Evolutionary conservation across 352 stramenopile genomes (phyloP).

Genomic region (Globisporangium megalacanthum): DNA sequence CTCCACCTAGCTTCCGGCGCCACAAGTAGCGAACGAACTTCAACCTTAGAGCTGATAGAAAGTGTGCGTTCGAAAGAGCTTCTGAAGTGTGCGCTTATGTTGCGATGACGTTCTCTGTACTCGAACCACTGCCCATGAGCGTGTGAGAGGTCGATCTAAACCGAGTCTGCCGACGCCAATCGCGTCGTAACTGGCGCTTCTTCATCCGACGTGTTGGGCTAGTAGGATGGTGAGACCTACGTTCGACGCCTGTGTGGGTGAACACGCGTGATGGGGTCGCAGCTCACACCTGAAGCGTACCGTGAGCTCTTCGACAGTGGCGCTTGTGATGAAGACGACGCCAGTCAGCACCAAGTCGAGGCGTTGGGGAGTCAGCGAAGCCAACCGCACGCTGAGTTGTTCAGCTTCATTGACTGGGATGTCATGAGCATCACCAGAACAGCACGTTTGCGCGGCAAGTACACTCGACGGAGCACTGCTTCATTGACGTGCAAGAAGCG

Average conservation of each 20-base stretch:
- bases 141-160: too few species aligned
- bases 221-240: too few species aligned
- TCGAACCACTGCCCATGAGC: too few species aligned
- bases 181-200: not conserved
- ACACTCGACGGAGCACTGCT: not conserved
- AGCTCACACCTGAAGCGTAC: constrained; percentile 17
- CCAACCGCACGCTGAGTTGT: not conserved
- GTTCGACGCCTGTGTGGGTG: not conserved
- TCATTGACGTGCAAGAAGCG: not conserved
- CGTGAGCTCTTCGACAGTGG: constrained; percentile 11
- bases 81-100: not conserved
- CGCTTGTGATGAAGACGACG: constrained; percentile 24
- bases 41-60: too few species aligned
- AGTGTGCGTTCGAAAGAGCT: not conserved
- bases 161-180: too few species aligned
- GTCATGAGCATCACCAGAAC: not conserved
- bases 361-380: not conserved
- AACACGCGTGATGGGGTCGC: constrained; percentile 15
- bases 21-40: too few species aligned
- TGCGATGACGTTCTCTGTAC: too few species aligned
- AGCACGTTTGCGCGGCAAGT: constrained; percentile 1
- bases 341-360: constrained; percentile 1
- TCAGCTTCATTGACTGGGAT: constrained; percentile 11
- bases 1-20: not conserved
- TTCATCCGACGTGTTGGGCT: not conserved